These are phyloP conservation scores for Penicillium pancosmium DNA, from an alignment of 495 filamentous ascomycete genomes.

Conservation along the genomic window DNA sequence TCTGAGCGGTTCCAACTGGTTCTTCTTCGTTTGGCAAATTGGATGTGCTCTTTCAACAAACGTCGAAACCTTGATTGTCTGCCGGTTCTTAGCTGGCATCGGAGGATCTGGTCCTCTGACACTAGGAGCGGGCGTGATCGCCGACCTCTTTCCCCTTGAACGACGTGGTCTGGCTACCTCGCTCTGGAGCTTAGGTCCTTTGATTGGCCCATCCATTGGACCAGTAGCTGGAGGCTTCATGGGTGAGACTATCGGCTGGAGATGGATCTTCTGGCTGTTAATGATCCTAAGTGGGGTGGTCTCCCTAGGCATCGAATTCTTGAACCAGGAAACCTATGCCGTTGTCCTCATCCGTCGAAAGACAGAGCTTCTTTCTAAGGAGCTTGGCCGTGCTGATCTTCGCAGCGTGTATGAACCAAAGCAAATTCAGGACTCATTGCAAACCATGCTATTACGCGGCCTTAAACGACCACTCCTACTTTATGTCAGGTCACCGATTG, in stretches of 20 bases:
- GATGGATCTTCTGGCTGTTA: constrained; percentile 9
- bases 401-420: background rate
- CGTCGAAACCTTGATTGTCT: too few relatives aligned
- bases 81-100: constrained; percentile 6
- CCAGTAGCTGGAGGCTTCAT: constrained; percentile 43
- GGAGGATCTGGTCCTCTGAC: constrained; percentile 10
- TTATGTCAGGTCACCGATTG: constrained; percentile 59
- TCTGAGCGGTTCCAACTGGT: too few relatives aligned
- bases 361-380: constrained; percentile 1
- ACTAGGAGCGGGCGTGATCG: constrained; percentile 13
- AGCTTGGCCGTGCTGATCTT: too few relatives aligned
- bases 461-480: too few relatives aligned
- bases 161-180: constrained; percentile 9
- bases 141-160: constrained; percentile 11
- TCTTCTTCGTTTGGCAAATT: too few relatives aligned
- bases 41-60: too few relatives aligned
- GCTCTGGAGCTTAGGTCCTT: constrained; percentile 10
- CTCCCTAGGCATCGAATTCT: background rate
- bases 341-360: background rate
- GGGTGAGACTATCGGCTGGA: constrained; percentile 27
- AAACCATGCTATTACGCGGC: too few relatives aligned
- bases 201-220: constrained; percentile 9
- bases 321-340: too few relatives aligned
- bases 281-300: constrained; percentile 7
- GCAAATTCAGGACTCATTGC: too few relatives aligned